Conservation (phyloP, 768 basidiomycete genomes). For the Leccinum ochraceum region DNA sequence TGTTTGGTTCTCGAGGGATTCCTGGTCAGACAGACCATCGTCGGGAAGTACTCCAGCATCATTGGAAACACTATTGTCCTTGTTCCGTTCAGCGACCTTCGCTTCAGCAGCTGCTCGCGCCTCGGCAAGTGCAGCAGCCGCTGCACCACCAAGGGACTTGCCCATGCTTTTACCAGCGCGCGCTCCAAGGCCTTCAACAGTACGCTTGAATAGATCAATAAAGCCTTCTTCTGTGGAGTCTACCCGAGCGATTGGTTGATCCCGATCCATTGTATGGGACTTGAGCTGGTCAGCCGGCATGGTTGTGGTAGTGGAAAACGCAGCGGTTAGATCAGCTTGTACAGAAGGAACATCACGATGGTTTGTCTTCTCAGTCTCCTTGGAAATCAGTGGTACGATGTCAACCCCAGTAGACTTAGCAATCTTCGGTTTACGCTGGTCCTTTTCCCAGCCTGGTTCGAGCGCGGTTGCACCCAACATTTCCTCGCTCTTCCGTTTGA, state of each 20-base stretch:
- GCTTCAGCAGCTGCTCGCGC: conserved; percentile 67
- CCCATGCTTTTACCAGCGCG: conserved; percentile 56
- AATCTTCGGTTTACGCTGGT: conserved; percentile 49
- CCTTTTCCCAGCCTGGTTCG: conserved; percentile 33
- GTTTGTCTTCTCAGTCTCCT: conserved; percentile 9
- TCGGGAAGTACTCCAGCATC: conserved; percentile 30
- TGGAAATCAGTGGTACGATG: conserved; percentile 24
- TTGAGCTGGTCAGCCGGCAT: conserved; percentile 17
- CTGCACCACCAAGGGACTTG: conserved; percentile 60
- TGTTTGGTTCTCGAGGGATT: not conserved
- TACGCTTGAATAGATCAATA: conserved; percentile 68
- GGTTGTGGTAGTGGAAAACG: not conserved
- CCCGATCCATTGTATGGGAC: conserved; percentile 26
- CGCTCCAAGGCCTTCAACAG: conserved; percentile 65
- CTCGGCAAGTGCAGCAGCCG: conserved; percentile 61
- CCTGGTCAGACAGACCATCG: conserved; percentile 11
- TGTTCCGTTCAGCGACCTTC: conserved; percentile 63
- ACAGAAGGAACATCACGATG: conserved; percentile 5
- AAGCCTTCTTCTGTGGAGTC: conserved; percentile 43
- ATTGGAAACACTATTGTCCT: conserved; percentile 38
- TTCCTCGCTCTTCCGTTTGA: conserved; percentile 71
- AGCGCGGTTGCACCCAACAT: conserved; percentile 29
- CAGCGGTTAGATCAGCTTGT: conserved; percentile 3
- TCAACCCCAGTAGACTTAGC: conserved; percentile 46
- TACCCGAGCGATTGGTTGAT: conserved; percentile 11